Conservation (phyloP, 768 basidiomycete genomes). For the Naganishia onofrii region DNA sequence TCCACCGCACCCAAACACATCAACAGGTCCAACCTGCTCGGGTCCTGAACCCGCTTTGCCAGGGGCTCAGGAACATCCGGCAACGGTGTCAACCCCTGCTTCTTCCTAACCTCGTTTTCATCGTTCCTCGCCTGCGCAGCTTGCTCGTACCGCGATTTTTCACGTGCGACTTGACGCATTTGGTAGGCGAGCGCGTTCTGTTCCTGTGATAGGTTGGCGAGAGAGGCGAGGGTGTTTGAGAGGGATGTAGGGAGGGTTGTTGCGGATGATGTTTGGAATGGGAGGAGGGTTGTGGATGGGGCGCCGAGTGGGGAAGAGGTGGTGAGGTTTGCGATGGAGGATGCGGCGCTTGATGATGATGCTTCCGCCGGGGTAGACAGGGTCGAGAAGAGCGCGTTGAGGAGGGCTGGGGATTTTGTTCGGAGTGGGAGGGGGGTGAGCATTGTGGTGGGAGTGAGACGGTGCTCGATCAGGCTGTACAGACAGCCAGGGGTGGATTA, state of each 20-base stretch:
- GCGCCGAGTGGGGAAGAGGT: conserved; percentile 33
- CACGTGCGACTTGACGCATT: conserved; percentile 80
- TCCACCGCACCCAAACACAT: conserved; percentile 83
- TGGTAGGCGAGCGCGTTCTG: conserved; percentile 89
- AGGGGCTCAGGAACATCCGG: conserved; percentile 79
- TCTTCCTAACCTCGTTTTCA: conserved; percentile 73
- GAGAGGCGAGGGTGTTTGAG: conserved; percentile 69
- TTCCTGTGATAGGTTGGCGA: conserved; percentile 83
- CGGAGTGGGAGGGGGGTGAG: conserved; percentile 81
- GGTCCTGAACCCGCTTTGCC: conserved; percentile 85
- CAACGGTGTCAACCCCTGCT: conserved; percentile 77
- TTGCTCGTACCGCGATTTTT: conserved; percentile 72
- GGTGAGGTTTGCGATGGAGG: conserved; percentile 11
- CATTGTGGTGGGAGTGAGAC: conserved; percentile 78
- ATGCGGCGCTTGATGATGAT: conserved; percentile 18
- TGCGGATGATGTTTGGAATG: conserved; percentile 60
- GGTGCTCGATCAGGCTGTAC: conserved; percentile 70
- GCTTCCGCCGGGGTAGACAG: conserved; percentile 56
- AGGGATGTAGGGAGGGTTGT: conserved; percentile 58
- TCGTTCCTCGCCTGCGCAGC: conserved; percentile 82
- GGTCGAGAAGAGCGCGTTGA: conserved; percentile 72
- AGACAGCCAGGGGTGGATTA: neutral
- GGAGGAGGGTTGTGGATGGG: conserved; percentile 58
- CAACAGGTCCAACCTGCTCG: conserved; percentile 82
- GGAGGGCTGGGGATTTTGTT: conserved; percentile 74